phyloP scores from a whole-genome alignment of 2,329 filamentous ascomycete genomes.

The Aspergillus brasiliensis region DNA sequence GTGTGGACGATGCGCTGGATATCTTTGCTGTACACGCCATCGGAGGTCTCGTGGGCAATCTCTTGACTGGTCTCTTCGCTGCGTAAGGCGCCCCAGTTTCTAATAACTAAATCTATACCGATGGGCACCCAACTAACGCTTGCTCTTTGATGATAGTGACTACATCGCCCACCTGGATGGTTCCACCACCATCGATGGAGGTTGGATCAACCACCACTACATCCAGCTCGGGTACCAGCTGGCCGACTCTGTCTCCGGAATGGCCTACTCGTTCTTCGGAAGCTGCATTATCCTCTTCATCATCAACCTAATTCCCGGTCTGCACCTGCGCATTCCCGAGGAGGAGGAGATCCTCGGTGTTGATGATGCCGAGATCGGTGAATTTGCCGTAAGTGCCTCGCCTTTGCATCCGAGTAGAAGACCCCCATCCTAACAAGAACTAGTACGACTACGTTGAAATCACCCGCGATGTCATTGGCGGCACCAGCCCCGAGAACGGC shows the following conservation, averaged over 20 bases:
- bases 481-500: conserved; percentile 21
- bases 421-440: conserved; percentile 7
- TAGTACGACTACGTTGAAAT: conserved; percentile 88
- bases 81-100: conserved; percentile 52
- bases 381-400: conserved; percentile 69
- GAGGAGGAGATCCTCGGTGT: conserved; percentile 83
- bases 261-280: conserved; percentile 74
- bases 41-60: conserved; percentile 76
- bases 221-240: conserved; percentile 81
- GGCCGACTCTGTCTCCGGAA: conserved; percentile 75
- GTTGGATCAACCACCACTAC: conserved; percentile 84
- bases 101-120: background rate
- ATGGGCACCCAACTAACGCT: conserved; percentile 15
- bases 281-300: conserved; percentile 79
- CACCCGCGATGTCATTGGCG: conserved; percentile 65
- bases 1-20: conserved; percentile 82
- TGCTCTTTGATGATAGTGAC: conserved; percentile 50
- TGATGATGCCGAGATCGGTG: conserved; percentile 87
- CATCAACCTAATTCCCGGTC: conserved; percentile 75
- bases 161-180: conserved; percentile 83
- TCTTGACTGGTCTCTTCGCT: conserved; percentile 80
- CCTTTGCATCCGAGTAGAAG: background rate
- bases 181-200: conserved; percentile 66
- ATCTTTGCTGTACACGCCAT: conserved; percentile 84
- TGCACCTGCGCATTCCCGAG: conserved; percentile 72